Evolutionary conservation across 179 eudicot genomes (phyloP).

Genomic region (Gypsophila paniculata): DNA sequence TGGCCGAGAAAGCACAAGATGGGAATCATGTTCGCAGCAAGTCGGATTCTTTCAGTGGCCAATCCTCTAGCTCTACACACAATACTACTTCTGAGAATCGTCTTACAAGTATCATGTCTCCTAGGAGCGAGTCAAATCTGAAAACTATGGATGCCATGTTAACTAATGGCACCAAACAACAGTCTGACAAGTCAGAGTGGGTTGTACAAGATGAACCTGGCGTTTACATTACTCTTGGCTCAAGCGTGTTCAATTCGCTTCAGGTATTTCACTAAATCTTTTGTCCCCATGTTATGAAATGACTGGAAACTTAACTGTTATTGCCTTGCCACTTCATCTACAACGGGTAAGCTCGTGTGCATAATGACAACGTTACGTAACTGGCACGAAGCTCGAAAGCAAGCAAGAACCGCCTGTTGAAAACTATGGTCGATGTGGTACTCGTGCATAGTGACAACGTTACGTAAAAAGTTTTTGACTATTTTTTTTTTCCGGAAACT

Average conservation of each 20-base stretch:
- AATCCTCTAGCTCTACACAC: constrained; percentile 26
- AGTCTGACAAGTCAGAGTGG: constrained; percentile 53
- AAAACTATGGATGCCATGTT: constrained; percentile 33
- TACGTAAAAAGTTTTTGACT: background rate
- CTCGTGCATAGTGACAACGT: background rate
- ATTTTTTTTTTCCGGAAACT: no score
- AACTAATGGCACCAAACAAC: constrained; percentile 48
- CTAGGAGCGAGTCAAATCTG: constrained; percentile 39
- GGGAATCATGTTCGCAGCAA: constrained; percentile 34
- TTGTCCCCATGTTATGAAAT: background rate
- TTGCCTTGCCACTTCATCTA: background rate
- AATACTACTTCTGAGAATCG: constrained; percentile 27
- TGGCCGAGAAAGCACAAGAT: constrained; percentile 48
- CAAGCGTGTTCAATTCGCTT: constrained; percentile 88
- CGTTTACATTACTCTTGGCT: constrained; percentile 79
- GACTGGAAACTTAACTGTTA: background rate
- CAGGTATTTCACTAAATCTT: constrained; percentile 53
- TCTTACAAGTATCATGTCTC: constrained; percentile 40
- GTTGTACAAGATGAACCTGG: constrained; percentile 87
- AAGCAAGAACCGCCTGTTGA: background rate
- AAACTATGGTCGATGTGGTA: background rate
- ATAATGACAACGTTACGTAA: background rate
- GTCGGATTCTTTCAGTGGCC: constrained; percentile 30
- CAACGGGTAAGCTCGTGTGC: background rate
- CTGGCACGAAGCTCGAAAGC: background rate